These are phyloP conservation scores for Arthrobotrys conoides DNA, from an alignment of 2,329 filamentous ascomycete species.

Conservation along the genomic window DNA sequence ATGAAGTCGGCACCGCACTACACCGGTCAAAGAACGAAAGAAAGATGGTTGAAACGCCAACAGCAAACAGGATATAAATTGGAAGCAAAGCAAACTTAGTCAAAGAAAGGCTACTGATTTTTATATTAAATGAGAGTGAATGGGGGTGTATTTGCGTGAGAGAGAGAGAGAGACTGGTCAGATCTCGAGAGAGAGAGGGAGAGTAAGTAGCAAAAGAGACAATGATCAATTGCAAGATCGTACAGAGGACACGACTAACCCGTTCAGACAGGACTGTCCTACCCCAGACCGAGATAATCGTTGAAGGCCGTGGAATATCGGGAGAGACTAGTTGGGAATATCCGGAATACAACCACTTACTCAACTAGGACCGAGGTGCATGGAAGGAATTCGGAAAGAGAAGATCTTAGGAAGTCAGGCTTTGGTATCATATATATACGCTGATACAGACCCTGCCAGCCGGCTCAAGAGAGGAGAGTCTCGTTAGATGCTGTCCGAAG, in stretches of 20 bases:
- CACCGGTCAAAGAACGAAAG: conserved; percentile 11
- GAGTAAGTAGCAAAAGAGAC: not conserved
- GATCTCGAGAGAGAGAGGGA: not conserved
- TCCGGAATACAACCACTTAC: not conserved
- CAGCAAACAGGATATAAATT: conserved; percentile 2
- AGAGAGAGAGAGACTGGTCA: too few relatives aligned
- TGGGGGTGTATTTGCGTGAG: not conserved
- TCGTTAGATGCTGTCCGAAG: conserved; percentile 5
- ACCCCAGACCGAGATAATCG: conserved; percentile 16
- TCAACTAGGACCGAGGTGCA: not conserved
- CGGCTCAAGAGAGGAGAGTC: conserved; percentile 4
- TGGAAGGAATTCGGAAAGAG: not conserved
- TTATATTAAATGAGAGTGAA: not conserved
- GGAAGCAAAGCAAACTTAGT: not conserved
- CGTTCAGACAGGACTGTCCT: not conserved
- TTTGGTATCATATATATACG: not conserved
- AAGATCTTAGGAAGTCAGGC: not conserved
- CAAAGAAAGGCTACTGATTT: not conserved
- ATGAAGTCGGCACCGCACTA: not conserved
- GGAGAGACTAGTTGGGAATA: conserved; percentile 1
- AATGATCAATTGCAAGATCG: conserved; percentile 4
- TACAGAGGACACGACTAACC: conserved; percentile 9
- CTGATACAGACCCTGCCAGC: not conserved
- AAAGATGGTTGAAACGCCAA: conserved; percentile 2
- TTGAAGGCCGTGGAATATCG: conserved; percentile 15